Evolutionary conservation across 2,329 filamentous ascomycete genomes (phyloP), one percentile per base, ranked within the genome.

Genomic region (Aspergillus sojae): DNA sequence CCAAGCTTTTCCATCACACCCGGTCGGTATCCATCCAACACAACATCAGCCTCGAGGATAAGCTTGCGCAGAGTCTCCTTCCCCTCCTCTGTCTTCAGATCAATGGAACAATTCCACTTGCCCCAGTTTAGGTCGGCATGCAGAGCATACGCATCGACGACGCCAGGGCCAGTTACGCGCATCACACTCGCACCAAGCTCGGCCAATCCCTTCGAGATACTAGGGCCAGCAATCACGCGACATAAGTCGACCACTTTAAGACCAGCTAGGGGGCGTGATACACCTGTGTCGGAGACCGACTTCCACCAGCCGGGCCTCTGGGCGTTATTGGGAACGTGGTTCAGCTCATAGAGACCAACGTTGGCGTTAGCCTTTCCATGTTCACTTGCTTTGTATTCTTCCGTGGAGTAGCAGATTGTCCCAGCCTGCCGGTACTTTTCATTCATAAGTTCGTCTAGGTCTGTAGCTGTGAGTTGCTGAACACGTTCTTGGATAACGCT

Each of bases 131-230:
- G 87, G 67, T 92, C 90, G 0, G 91, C 85, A 69, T 92, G 89
- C 75, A 91, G 91, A 77, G 90, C 90, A 0, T 89, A 89, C 1
- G 92, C 87, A 63, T 92, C 90, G 2, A 87, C 86, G 11, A 93
- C 81, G 43, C 86, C 80, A 0, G 88, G 85, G 6, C 87, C 88
- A 1, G 90, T 92, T 50, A 93, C 82, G 70, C 92, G 91, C 67
- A 93, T 82, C 0, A 93, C 90, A 59, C 89, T 85, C 9, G 91
- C 91, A 2, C 91, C 91, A 72, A 92, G 89, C 65, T 91, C 90
- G n/a, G 88, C 89, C 0, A 93, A 83, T 1, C 88, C 88, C 34
- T 89, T 86, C 3, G 87, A 87, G 67, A 93, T 88, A 5, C 88
- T 86, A n/a, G 90, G 90, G 0, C 90, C 90, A 4, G 91, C 91